A percentile compares a stretch with the other conserved stretches of the same genome.
phyloP scores from a whole-genome alignment of 2,329 filamentous ascomycete species.

The Ceratocystis alfenasii region DNA sequence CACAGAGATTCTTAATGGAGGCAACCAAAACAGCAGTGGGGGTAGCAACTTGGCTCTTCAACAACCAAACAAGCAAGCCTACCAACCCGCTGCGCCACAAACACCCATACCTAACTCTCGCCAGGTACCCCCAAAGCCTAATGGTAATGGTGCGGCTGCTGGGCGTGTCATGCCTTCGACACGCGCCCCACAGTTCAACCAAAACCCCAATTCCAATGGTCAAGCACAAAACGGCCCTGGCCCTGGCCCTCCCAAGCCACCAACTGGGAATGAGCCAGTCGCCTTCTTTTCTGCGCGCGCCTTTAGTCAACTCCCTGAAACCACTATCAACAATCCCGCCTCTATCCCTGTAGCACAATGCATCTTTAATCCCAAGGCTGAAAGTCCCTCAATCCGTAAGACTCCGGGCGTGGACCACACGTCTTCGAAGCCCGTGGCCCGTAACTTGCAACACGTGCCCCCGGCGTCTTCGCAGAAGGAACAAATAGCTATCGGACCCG shows the following conservation, averaged over 20 bases:
- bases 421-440: slow-evolving; percentile 59
- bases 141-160: slow-evolving; percentile 1
- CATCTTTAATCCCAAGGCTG: slow-evolving; percentile 59
- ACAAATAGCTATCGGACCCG: neutral
- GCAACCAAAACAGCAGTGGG: neutral
- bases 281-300: slow-evolving; percentile 62
- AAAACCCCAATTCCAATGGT: neutral
- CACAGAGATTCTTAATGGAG: neutral
- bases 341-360: slow-evolving; percentile 37
- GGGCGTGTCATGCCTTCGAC: slow-evolving; percentile 4
- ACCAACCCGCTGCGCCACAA: slow-evolving; percentile 11
- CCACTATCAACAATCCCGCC: slow-evolving; percentile 32
- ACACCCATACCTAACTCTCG: slow-evolving; percentile 7
- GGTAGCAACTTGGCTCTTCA: slow-evolving; percentile 22
- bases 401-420: slow-evolving; percentile 78
- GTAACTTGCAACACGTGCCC: slow-evolving; percentile 42
- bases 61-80: slow-evolving; percentile 21
- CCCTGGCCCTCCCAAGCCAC: slow-evolving; percentile 27
- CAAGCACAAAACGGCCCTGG: neutral
- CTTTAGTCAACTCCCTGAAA: slow-evolving; percentile 44
- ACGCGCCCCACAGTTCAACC: slow-evolving; percentile 7
- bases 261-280: slow-evolving; percentile 33
- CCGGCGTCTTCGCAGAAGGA: slow-evolving; percentile 29
- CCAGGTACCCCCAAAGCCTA: neutral
- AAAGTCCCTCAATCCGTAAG: slow-evolving; percentile 77